Base-by-base conservation (phyloP, 176 grass and related monocot species). In the Triticum urartu region DNA sequence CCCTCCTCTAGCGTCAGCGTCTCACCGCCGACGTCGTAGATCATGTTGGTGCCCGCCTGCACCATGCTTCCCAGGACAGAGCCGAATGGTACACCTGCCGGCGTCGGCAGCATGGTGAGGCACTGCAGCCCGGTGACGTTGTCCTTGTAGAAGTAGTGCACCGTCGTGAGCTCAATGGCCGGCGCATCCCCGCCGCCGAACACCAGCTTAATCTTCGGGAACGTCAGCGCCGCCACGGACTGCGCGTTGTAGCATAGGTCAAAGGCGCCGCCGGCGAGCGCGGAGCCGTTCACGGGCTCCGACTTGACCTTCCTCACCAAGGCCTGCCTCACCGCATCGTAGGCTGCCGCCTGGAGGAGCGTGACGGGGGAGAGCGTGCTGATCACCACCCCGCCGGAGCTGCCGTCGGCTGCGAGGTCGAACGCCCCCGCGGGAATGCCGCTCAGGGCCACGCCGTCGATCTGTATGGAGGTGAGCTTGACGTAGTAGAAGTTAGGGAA, bases 321-420 rank as follows among this genome's bases (percentile, higher is more conserved):
- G 5, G 26, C 11, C 26, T 8, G 62, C 86, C 7, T 67, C 28
- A 67, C 0, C 0, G 64, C 64, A 6, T 67, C 6, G 28, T 67
- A 67, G 5, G 64, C 64, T 13, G 5, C 43, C 28, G 30, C 34
- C 7, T 84, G 59, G 18, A 84, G 80, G 80, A 7, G 43, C 2
- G 80, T 88, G 22, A 84, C 18, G 0, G 80, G 42, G 3, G 13
- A 0, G 25, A 33, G 61, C 12, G 81, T 88, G 66, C 80, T 83
- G 0, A 84, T 7, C 47, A 78, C 17, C 25, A 88, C 79, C 1
- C 86, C 86, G 11, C 86, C 68, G 11, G 79, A 76, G 7, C 12
- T 64, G 10, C 79, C 79, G 25, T 88, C 35, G 7, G 33, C 32
- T 1, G 25, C 9, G 9, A 88, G 66, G 3, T 72, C 68, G 70